These are phyloP conservation scores for Cordyceps cateniannulata DNA, from an alignment of 2,329 filamentous ascomycete species.

Conservation along the genomic window DNA sequence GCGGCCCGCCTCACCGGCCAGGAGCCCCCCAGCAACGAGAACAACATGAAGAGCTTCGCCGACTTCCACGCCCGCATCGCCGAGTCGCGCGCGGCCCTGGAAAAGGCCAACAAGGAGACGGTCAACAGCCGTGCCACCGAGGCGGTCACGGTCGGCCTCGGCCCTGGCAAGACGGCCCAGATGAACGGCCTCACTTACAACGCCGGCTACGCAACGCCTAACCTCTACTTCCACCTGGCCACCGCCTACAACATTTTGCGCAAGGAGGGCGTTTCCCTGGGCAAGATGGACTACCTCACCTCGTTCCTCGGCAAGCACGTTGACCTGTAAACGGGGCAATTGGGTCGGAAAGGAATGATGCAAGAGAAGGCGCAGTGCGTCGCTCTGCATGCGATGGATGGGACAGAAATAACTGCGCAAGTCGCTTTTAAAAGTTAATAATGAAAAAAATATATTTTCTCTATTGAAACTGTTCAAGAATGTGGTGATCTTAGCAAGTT, in stretches of 20 bases:
- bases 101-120: slow-evolving; percentile 26
- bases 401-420: background rate
- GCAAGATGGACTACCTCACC: slow-evolving; percentile 50
- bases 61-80: slow-evolving; percentile 29
- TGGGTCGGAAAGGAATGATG: background rate
- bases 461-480: background rate
- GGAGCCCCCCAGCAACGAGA: slow-evolving; percentile 20
- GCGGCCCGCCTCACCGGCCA: slow-evolving; percentile 27
- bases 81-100: slow-evolving; percentile 23
- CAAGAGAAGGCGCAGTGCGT: background rate
- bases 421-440: background rate
- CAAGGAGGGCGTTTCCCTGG: slow-evolving; percentile 53
- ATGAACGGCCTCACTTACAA: slow-evolving; percentile 35
- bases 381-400: background rate
- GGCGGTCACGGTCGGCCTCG: slow-evolving; percentile 25
- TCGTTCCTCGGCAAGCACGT: slow-evolving; percentile 26
- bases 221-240: slow-evolving; percentile 57
- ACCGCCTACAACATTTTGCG: slow-evolving; percentile 56
- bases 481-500: background rate
- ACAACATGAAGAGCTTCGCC: slow-evolving; percentile 26
- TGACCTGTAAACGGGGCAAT: background rate
- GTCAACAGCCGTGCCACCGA: slow-evolving; percentile 27
- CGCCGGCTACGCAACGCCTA: slow-evolving; percentile 44
- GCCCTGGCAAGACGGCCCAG: slow-evolving; percentile 21
- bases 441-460: background rate